Base-by-base conservation (phyloP, 129 eudicot species). In the Saussurea involucrata region DNA sequence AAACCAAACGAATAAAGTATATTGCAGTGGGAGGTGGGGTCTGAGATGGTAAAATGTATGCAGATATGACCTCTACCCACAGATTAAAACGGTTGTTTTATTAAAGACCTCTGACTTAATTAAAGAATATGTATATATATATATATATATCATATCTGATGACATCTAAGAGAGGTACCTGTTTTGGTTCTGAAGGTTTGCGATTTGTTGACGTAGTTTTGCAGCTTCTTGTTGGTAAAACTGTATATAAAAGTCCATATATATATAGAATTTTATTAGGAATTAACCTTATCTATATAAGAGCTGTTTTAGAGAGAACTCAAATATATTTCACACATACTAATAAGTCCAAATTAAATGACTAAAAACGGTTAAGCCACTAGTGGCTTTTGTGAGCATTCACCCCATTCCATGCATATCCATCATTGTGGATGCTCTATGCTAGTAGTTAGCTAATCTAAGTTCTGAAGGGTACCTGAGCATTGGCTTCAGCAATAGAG, bases 221-320 rank as follows among this genome's bases (percentile, higher is more conserved):
- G 86, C 66, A 24, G 97, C 84, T 82, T 95, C 99, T 82, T 95
- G 93, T 82, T 95, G 97, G 87, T 95, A 95, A 72, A 76, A 90
- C 99, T 95, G 91, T 63, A 81, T 28, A n/a, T 44, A 42, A n/a
- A 8, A 6, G 21, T 13, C 7, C 24, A 58, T n/a, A n/a, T 44
- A 2, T 8, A 0, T 5, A 64, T 5, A 55, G 1, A 11, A 34
- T 70, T 36, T 69, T 37, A 36, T 78, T 78, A 69, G 49, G 4
- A 9, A 2, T 6, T 6, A 36, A 7, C 6, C 2, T 4, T 53
- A 8, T 53, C 9, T 53, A 7, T n/a, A 6, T 53, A 17, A 53
- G 21, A 22, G 22, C 9, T 53, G 8, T 49, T 13, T 53, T 53
- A 53, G 3, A 53, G 8, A 53, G 22, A 53, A 53, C 5, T 53